Evolutionary conservation across 139 green algal species (phyloP), one percentile per base, ranked within the genome.

Genomic region (Nannochloris sp.): DNA sequence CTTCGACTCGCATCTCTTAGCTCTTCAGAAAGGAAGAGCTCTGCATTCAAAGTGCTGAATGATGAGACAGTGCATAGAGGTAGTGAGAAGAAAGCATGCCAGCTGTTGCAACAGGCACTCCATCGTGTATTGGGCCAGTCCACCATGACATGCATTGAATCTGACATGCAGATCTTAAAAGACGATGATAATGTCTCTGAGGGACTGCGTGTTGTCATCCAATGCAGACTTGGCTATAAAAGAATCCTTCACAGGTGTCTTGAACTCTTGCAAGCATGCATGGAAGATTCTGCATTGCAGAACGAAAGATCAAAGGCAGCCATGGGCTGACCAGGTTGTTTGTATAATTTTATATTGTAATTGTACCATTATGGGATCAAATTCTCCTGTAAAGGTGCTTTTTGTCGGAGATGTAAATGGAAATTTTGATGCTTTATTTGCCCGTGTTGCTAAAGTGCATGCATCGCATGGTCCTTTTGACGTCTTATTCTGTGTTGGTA

Each of bases 381-480:
- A 5, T 26, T 40, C 60, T 75, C 74, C 59, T 5, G 61, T 68
- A 3, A 84, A 82, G 20, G 64, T 85, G 0, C 45, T 89, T n/a
- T 59, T 89, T 8, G 70, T 64, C n/a, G 83, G 83, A 1, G 70
- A 82, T 33, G 44, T 65, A 2, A 33, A 64, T 8, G 83, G 83
- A 14, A 73, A 64, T 12, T 57, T 86, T 25, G 50, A 61, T 36
- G 66, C 76, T 1, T 61, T 88, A 2, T 84, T 85, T 63, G 81
- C 83, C 49, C 65, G 78, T 1, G 79, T 87, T 2, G 61, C 57
- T 4, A 65, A 76, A 11, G 83, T 88, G 2, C 83, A 87, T 66
- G 67, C 59, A 23, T 78, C 69, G 6, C 81, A 70, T 53, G 83
- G 83, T 1, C 81, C 83, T 0, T 89, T 88, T 48, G 81, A 85